phyloP scores from a whole-genome alignment of 2,329 filamentous ascomycete genomes.

The Fusarium cicatricum region DNA sequence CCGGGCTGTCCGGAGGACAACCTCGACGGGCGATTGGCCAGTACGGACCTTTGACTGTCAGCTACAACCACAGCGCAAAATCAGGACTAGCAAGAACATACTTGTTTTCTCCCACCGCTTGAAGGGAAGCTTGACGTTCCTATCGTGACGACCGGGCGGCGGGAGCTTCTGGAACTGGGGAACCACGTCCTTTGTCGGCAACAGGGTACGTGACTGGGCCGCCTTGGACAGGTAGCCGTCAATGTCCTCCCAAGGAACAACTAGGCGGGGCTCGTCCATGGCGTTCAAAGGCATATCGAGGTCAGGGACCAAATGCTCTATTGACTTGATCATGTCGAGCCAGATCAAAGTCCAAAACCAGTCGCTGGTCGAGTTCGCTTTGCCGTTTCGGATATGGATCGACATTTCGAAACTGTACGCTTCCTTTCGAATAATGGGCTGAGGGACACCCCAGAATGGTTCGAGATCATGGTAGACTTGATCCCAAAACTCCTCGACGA shows the following conservation, averaged over 20 bases:
- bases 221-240: constrained; percentile 62
- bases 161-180: constrained; percentile 55
- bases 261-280: constrained; percentile 72
- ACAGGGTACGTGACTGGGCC: constrained; percentile 55
- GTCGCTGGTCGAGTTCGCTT: constrained; percentile 59
- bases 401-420: constrained; percentile 66
- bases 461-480: constrained; percentile 69
- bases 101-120: constrained; percentile 62
- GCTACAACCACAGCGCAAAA: not conserved
- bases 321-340: constrained; percentile 60
- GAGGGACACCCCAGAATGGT: constrained; percentile 64
- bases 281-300: constrained; percentile 73
- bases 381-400: constrained; percentile 64
- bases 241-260: constrained; percentile 71
- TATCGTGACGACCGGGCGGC: constrained; percentile 47
- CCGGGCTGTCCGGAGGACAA: constrained; percentile 69
- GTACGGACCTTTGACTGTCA: constrained; percentile 54
- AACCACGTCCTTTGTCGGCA: constrained; percentile 54
- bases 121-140: constrained; percentile 45
- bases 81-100: constrained; percentile 41
- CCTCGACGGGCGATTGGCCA: constrained; percentile 67
- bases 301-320: constrained; percentile 67
- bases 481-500: constrained; percentile 71
- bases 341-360: constrained; percentile 68
- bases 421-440: constrained; percentile 59